Conservation (phyloP, 2,329 filamentous ascomycete genomes). For the Tolypocladium paradoxum region DNA sequence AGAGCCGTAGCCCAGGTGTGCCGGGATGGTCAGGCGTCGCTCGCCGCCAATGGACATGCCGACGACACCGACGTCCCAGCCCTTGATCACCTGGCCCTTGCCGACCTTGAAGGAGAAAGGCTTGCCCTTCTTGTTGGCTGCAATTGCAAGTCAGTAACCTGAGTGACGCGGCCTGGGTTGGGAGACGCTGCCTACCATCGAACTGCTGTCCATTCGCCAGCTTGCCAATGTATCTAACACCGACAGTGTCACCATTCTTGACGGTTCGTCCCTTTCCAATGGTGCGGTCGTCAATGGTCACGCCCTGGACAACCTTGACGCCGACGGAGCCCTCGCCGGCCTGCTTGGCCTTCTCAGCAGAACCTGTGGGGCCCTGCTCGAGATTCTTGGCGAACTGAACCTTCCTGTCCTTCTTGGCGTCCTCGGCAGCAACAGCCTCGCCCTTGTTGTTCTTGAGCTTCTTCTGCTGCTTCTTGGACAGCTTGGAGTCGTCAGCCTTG, state of each 20-base stretch:
- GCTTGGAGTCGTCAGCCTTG: constrained; percentile 63
- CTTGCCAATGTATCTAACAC: constrained; percentile 98
- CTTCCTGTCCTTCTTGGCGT: constrained; percentile 68
- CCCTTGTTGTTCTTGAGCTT: constrained; percentile 99
- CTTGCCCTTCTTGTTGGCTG: constrained; percentile 97
- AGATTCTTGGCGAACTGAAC: constrained; percentile 99
- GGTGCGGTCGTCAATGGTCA: constrained; percentile 94
- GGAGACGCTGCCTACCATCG: constrained; percentile 55
- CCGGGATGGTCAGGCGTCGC: constrained; percentile 82
- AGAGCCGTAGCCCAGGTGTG: constrained; percentile 81
- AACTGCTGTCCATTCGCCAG: constrained; percentile 90
- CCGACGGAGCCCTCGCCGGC: constrained; percentile 41
- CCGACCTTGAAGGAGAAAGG: constrained; percentile 95
- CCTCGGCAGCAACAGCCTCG: constrained; percentile 58
- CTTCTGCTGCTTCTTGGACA: constrained; percentile 95
- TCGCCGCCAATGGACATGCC: constrained; percentile 93
- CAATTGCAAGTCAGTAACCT: neutral
- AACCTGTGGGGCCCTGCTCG: constrained; percentile 85
- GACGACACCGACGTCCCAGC: constrained; percentile 89
- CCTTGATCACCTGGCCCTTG: constrained; percentile 93
- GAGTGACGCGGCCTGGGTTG: too few relatives aligned
- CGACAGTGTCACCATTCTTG: constrained; percentile 83
- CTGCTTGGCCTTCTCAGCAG: constrained; percentile 36
- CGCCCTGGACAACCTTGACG: constrained; percentile 73
- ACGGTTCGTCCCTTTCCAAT: constrained; percentile 70